Percentiles rank a stretch among this genome's conserved stretches.
phyloP scores from a whole-genome alignment of 2,329 filamentous ascomycete genomes.

The Cadophora malorum region DNA sequence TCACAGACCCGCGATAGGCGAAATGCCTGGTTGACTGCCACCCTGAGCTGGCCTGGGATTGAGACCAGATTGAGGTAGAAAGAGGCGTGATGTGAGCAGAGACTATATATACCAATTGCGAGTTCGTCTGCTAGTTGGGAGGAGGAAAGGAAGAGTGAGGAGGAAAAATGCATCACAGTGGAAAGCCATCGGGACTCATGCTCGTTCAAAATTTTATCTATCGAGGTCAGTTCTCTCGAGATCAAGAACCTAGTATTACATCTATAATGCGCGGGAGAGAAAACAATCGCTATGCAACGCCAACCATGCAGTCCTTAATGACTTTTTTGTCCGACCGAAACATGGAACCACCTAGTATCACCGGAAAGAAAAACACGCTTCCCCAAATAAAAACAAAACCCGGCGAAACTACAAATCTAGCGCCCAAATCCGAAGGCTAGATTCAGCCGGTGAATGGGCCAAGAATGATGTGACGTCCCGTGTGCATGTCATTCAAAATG shows the following conservation, averaged over 20 bases:
- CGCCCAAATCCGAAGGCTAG: conserved; percentile 4
- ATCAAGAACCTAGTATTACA: conserved; percentile 26
- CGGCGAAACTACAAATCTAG: conserved; percentile 12
- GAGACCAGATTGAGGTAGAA: too few relatives aligned
- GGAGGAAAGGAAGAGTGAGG: too few relatives aligned
- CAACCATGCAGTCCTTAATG: conserved; percentile 25
- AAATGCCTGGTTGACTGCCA: not conserved
- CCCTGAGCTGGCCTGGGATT: too few relatives aligned
- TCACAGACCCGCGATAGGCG: not conserved
- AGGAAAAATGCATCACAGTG: too few relatives aligned
- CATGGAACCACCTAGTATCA: not conserved
- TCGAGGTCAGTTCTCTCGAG: conserved; percentile 12
- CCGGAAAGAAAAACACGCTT: conserved; percentile 4
- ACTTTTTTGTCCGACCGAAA: conserved; percentile 8
- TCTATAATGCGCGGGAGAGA: conserved; percentile 23
- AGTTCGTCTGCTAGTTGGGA: too few relatives aligned
- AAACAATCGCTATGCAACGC: conserved; percentile 35
- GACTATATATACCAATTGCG: too few relatives aligned
- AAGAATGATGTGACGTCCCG: not conserved
- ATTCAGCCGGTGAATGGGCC: not conserved
- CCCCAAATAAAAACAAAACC: not conserved
- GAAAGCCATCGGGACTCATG: not conserved
- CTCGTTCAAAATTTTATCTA: not conserved
- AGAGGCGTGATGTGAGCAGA: too few relatives aligned
- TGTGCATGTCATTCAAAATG: conserved; percentile 16